A percentile compares a stretch with the other conserved stretches of the same genome.
Evolutionary conservation across 2,329 filamentous ascomycete genomes (phyloP).

Genomic region (Rutstroemia sydowiana): DNA sequence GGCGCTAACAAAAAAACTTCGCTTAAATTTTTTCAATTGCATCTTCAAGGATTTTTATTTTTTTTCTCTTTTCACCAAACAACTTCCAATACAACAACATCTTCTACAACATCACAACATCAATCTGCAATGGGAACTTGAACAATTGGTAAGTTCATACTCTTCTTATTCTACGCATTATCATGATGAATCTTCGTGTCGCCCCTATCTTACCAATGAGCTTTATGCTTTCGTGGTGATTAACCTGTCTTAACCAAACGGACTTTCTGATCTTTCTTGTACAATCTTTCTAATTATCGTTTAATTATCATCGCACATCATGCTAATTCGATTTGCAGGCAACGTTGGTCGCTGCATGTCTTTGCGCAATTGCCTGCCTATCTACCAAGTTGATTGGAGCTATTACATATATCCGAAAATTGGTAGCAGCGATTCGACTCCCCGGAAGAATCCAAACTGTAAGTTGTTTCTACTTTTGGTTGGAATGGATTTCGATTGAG

Average conservation of each 20-base stretch:
- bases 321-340: slow-evolving; percentile 16
- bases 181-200: slow-evolving; percentile 50
- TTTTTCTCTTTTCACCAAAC: background rate
- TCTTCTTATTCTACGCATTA: background rate
- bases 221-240: slow-evolving; percentile 42
- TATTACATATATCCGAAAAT: too few relatives aligned
- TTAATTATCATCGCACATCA: too few relatives aligned
- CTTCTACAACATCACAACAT: background rate
- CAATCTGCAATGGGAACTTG: background rate
- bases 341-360: background rate
- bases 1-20: background rate
- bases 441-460: too few relatives aligned
- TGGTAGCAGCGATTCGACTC: too few relatives aligned
- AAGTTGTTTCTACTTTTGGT: slow-evolving; percentile 15
- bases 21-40: too few relatives aligned
- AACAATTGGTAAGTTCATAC: slow-evolving; percentile 3
- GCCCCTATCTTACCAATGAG: slow-evolving; percentile 48
- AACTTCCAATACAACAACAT: background rate
- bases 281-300: too few relatives aligned
- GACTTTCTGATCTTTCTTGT: slow-evolving; percentile 44
- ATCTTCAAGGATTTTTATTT: background rate
- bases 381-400: too few relatives aligned
- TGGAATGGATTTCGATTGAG: slow-evolving; percentile 4
- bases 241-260: slow-evolving; percentile 53
- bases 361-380: too few relatives aligned